Base-by-base conservation (phyloP, 306 rosid species). In the Betula pendula region DNA sequence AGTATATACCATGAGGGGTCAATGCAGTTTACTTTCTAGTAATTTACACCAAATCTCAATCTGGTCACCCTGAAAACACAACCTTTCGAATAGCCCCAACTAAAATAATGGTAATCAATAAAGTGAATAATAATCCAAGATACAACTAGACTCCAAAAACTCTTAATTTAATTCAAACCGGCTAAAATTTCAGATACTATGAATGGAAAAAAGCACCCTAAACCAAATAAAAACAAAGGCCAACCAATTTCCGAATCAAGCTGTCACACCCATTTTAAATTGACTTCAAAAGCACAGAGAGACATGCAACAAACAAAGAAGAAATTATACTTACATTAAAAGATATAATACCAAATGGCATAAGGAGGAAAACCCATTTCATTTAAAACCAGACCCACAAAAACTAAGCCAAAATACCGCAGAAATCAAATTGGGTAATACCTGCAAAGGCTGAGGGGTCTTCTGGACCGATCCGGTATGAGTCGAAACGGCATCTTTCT, bases 401-500 rank as follows among this genome's bases (percentile, higher is more conserved):
- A 63, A 38, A 47, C 48, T 52, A 19, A 1, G 40, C 22, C 44
- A 45, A 33, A 77, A 78, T 65, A 7, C n/a, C 74, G 31, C 40
- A 47, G 22, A 8, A 74, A 76, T 44, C 35, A 68, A 55, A 70
- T 42, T 44, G n/a, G 22, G 42, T 38, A 60, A 69, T 42, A 92
- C 97, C 96, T 87, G 98, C 52, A 89, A 75, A 70, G 90, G 90
- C 25, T 42, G 88, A 19, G 63, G 77, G 72, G 70, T 73, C n/a
- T 73, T 79, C 42, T 68, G 83, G 82, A 79, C 65, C 4, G 86
- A 47, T 8, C 72, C 88, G 35, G 60, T 51, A 16, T 77, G 81
- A 79, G 35, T n/a, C 15, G 86, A 72, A 56, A 42, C 79, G 50
- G 68, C 75, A 16, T 70, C 76, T 43, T 72, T 87, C 40, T 79